Conservation (phyloP, 2,329 filamentous ascomycete genomes). For the Penicillium sp. region DNA sequence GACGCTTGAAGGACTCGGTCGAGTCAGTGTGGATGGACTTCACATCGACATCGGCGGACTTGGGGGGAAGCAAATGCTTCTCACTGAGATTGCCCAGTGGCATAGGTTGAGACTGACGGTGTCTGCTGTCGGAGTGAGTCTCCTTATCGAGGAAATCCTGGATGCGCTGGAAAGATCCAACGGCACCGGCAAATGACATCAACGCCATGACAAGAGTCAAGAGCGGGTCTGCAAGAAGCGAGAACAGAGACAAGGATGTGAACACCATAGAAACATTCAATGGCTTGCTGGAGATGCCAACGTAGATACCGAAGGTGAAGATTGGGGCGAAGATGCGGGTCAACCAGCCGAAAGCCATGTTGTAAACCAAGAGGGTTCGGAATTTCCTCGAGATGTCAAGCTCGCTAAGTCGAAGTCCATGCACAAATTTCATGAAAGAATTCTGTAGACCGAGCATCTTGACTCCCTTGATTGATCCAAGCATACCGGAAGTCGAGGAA, state of each 20-base stretch:
- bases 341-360: slow-evolving; percentile 44
- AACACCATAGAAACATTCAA: slow-evolving; percentile 48
- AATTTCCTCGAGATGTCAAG: slow-evolving; percentile 45
- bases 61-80: slow-evolving; percentile 19
- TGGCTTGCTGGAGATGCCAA: slow-evolving; percentile 41
- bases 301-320: slow-evolving; percentile 49
- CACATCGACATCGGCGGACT: slow-evolving; percentile 26
- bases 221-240: slow-evolving; percentile 50
- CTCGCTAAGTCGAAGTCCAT: slow-evolving; percentile 44
- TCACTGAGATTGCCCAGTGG: slow-evolving; percentile 23
- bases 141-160: slow-evolving; percentile 47
- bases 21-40: slow-evolving; percentile 26
- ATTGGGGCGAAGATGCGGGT: slow-evolving; percentile 48
- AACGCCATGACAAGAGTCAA: slow-evolving; percentile 50
- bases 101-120: slow-evolving; percentile 9
- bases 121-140: slow-evolving; percentile 30
- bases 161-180: slow-evolving; percentile 51
- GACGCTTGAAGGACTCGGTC: slow-evolving; percentile 24
- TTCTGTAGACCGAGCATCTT: slow-evolving; percentile 53
- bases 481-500: slow-evolving; percentile 50
- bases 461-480: slow-evolving; percentile 55
- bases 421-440: slow-evolving; percentile 41
- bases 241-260: slow-evolving; percentile 52
- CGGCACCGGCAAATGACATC: slow-evolving; percentile 46
- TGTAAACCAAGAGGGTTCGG: slow-evolving; percentile 44